Evolutionary conservation across 2,329 filamentous ascomycete species (phyloP).

Genomic region (Aspergillus eucalypticola): DNA sequence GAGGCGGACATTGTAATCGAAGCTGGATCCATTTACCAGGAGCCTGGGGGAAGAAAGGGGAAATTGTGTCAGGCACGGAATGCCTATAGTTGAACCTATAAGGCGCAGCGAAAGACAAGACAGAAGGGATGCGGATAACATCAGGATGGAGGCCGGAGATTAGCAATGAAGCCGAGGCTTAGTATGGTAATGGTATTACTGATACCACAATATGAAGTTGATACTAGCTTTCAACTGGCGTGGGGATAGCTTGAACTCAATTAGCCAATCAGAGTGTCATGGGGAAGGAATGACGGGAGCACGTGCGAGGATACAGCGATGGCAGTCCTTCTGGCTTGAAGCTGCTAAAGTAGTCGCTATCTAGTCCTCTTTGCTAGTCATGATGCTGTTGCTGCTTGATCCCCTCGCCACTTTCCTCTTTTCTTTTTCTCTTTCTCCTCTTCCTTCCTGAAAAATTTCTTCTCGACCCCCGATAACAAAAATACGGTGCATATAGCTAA

Average conservation of each 20-base stretch:
- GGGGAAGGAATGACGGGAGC: neutral
- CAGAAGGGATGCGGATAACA: neutral
- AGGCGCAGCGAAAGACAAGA: neutral
- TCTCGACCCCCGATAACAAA: neutral
- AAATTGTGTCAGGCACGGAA: neutral
- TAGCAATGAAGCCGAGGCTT: neutral
- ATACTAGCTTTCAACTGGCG: neutral
- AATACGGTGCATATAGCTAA: no score
- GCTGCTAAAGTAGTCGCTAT: neutral
- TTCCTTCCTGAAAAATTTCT: neutral
- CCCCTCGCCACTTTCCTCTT: neutral
- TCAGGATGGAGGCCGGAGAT: neutral
- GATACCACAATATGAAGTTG: no score
- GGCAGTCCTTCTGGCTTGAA: neutral
- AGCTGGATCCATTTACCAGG: neutral
- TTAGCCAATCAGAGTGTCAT: neutral
- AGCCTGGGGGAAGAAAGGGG: neutral
- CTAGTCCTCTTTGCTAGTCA: neutral
- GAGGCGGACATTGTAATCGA: conserved; percentile 9
- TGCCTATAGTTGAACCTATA: neutral
- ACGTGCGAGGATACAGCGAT: conserved; percentile 6
- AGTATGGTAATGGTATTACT: conserved; percentile 3
- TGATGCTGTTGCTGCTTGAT: neutral
- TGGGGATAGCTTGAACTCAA: neutral
- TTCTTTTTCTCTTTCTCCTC: neutral